Conservation (phyloP, 1,139 yeast genomes). For the Saccharomycopsis crataegensis region DNA sequence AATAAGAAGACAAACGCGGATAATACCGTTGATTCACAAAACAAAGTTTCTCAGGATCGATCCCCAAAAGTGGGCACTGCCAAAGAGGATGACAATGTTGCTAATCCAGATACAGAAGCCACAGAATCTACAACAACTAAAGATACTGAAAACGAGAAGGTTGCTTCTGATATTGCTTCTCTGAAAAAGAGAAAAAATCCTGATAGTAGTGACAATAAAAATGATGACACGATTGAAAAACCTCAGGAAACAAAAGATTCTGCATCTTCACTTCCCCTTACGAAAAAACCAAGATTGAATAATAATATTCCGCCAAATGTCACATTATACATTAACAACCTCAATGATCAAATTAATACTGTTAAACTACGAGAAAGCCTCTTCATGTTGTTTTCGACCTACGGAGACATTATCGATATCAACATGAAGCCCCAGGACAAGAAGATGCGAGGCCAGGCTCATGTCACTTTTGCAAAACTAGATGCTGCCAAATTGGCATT, state of each 20-base stretch:
- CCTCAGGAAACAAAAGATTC: not conserved
- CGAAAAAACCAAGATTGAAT: not conserved
- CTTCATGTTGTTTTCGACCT: constrained; percentile 56
- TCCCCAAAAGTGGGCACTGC: not conserved
- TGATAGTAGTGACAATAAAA: not conserved
- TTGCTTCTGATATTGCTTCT: not conserved
- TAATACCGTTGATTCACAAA: too few relatives aligned
- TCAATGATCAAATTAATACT: constrained; percentile 54
- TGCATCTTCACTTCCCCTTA: too few relatives aligned
- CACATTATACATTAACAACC: constrained; percentile 59
- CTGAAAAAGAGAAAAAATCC: not conserved
- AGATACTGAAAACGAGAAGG: not conserved
- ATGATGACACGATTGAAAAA: not conserved
- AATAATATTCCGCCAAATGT: constrained; percentile 29
- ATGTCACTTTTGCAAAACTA: constrained; percentile 46
- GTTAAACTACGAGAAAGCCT: constrained; percentile 43
- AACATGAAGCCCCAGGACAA: constrained; percentile 36
- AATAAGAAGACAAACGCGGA: too few relatives aligned
- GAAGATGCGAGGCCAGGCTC: constrained; percentile 71
- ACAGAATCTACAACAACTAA: not conserved
- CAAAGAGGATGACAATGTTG: not conserved
- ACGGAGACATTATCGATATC: constrained; percentile 61
- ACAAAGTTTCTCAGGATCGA: not conserved
- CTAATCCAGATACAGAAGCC: not conserved
- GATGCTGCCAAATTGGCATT: constrained; percentile 49